These are phyloP conservation scores for Colletotrichum gigasporum DNA, from an alignment of 2,329 filamentous ascomycete genomes.

Conservation along the genomic window DNA sequence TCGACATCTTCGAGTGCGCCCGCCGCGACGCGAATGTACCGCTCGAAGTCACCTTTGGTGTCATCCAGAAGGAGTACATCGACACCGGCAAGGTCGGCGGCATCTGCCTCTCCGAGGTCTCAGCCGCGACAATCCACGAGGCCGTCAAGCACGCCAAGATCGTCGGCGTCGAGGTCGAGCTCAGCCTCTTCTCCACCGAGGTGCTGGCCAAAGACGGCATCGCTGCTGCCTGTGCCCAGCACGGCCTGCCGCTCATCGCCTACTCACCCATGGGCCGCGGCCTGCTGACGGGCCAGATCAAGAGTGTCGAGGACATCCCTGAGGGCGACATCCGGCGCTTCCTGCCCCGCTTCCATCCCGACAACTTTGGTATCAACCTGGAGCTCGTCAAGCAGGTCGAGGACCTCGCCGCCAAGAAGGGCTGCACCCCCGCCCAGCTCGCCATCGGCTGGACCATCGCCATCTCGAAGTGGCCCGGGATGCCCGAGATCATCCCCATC, in stretches of 20 bases:
- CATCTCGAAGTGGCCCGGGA: conserved; percentile 59
- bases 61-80: conserved; percentile 58
- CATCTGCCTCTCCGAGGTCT: conserved; percentile 62
- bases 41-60: conserved; percentile 53
- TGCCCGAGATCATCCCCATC: conserved; percentile 71
- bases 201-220: conserved; percentile 61
- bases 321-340: conserved; percentile 55
- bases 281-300: conserved; percentile 63
- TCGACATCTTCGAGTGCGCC: conserved; percentile 70
- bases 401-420: conserved; percentile 67
- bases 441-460: conserved; percentile 71
- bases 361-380: conserved; percentile 71
- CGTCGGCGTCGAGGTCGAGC: conserved; percentile 62
- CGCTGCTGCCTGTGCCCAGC: conserved; percentile 65
- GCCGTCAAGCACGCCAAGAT: conserved; percentile 56
- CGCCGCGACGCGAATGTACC: conserved; percentile 62
- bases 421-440: conserved; percentile 69
- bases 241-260: conserved; percentile 74
- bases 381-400: conserved; percentile 67
- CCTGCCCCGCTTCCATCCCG: conserved; percentile 69
- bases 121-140: conserved; percentile 57
- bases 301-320: conserved; percentile 62
- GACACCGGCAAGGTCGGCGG: conserved; percentile 61
- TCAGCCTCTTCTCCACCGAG: conserved; percentile 60
- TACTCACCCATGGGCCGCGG: conserved; percentile 76